Evolutionary conservation across 805 yeast genomes (phyloP).

Genomic region (Candida boleticola): DNA sequence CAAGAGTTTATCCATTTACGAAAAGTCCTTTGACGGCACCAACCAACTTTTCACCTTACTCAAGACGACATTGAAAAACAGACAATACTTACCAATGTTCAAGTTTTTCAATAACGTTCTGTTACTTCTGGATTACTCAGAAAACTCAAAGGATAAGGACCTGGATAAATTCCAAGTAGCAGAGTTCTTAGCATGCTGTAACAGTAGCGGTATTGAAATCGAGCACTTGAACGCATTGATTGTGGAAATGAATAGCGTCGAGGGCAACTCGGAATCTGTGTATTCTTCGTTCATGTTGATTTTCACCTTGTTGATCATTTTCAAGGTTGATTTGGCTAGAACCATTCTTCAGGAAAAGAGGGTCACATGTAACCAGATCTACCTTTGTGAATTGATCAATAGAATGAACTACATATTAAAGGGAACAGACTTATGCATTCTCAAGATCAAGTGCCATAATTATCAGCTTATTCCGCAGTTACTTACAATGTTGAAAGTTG

Average conservation of each 20-base stretch:
- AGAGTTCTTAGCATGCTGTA: background rate
- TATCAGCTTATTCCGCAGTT: conserved; percentile 4
- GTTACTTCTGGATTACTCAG: background rate
- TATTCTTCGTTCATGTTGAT: conserved; percentile 1
- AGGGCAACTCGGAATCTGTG: background rate
- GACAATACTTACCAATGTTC: background rate
- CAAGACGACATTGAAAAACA: background rate
- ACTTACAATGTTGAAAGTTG: conserved; percentile 1
- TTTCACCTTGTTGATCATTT: conserved; percentile 1
- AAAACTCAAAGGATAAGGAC: background rate
- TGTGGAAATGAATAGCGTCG: background rate
- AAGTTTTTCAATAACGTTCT: conserved; percentile 5
- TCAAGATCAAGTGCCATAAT: background rate
- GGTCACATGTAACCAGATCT: background rate
- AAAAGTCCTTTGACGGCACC: background rate
- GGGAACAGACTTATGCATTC: background rate
- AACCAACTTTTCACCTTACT: conserved; percentile 3
- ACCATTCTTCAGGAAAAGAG: background rate
- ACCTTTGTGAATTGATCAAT: background rate
- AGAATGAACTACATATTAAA: background rate
- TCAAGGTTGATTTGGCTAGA: conserved; percentile 4
- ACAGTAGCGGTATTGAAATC: background rate
- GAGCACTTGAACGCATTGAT: background rate
- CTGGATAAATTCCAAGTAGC: background rate
- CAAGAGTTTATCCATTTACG: background rate